Conservation (phyloP, 306 rosid species). For the Acacia confusa region DNA sequence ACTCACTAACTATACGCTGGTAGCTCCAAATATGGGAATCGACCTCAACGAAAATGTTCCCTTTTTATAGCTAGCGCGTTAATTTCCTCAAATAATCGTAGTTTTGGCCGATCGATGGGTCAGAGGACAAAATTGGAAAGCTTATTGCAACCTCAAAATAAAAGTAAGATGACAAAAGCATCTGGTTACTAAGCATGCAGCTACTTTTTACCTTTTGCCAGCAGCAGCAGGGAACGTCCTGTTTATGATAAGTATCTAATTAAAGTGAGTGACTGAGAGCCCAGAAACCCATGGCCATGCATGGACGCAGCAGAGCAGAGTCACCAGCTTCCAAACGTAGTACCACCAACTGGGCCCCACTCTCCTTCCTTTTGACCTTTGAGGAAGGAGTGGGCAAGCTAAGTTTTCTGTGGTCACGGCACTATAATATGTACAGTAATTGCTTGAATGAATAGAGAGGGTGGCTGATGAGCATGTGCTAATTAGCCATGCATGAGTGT, state of each 20-base stretch:
- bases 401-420: not conserved
- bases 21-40: not conserved
- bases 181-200: constrained; percentile 23
- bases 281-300: constrained; percentile 43
- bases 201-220: constrained; percentile 39
- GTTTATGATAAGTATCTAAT: constrained; percentile 11
- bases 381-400: not conserved
- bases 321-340: constrained; percentile 8
- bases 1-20: not conserved
- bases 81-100: not conserved
- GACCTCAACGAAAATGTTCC: not conserved
- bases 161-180: constrained; percentile 25
- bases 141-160: constrained; percentile 11
- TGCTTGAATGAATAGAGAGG: not conserved
- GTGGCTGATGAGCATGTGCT: constrained; percentile 22
- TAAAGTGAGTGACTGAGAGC: not conserved
- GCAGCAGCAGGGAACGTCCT: constrained; percentile 20
- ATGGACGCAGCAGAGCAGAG: constrained; percentile 1
- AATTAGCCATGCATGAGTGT: constrained; percentile 6
- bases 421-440: not conserved
- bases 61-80: not conserved
- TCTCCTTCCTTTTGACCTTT: constrained; percentile 12
- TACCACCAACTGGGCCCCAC: constrained; percentile 23
- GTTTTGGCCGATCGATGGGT: not conserved
- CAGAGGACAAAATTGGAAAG: constrained; percentile 9